Evolutionary conservation across 495 filamentous ascomycete genomes (phyloP), one percentile per base, ranked within the genome.

Genomic region (Penicillium waksmanii): DNA sequence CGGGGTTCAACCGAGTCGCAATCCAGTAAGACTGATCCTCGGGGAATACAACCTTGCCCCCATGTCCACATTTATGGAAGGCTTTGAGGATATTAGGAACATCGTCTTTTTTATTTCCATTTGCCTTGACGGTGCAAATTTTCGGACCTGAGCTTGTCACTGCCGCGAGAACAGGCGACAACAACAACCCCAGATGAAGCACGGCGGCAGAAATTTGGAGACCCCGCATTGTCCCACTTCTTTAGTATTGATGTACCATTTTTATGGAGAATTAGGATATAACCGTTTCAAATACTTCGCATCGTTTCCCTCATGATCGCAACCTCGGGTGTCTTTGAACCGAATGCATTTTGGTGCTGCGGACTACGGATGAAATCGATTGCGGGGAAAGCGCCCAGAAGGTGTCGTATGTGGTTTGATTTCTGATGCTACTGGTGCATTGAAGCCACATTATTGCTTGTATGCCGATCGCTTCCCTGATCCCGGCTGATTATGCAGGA

Each of bases 11-110:
- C 35, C 70, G 74, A 9, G 72, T 70, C 9, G 66, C 77, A 59
- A 85, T 85, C 72, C 71, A 77, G 66, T 83, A 86, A 5, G 66
- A 73, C 38, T 82, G 67, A 10, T 73, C 76, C 59, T 78, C 74
- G 0, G 79, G 82, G 55, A 85, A 84, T 27, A 86, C 67, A 35
- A 85, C 72, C 2, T 65, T 84, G 33, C 82, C 81, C 1, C 78
- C 77, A 59, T 80, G 69, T 34, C 75, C 76, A 51, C 83, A 86
- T 12, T 78, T 66, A 9, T 70, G 46, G 61, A 84, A 84, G 11
- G 82, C 82, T 27, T 75, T 33, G 12, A 82, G 60, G 27, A 85
- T 81, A 42, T 79, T 80, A 0, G 81, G 78, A 2, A 80, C 77
- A 56, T 85, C 82, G 60, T 83, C 69, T 62, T 61, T 68, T 33